These are phyloP conservation scores for Diplotaxis tenuifolia DNA, from an alignment of 345 rosid species.

Conservation along the genomic window DNA sequence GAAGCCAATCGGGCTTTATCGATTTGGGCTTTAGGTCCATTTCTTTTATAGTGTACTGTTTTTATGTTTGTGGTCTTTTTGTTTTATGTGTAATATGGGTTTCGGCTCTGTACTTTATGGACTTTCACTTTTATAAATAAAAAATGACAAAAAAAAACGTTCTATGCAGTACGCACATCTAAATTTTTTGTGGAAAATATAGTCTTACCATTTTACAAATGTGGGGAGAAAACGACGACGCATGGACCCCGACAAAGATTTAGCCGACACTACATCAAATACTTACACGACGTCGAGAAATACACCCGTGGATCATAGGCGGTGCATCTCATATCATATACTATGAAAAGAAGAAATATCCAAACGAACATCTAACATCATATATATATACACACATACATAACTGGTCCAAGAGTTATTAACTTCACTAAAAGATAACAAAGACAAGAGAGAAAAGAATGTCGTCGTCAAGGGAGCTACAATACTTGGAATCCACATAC, in stretches of 20 bases:
- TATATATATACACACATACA: background rate
- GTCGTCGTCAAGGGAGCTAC: constrained; percentile 39
- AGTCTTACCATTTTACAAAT: background rate
- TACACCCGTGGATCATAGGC: constrained; percentile 33
- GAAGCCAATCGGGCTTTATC: no score
- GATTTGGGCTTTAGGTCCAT: no score
- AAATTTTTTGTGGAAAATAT: background rate
- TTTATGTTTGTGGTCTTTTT: no score
- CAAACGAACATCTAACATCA: constrained; percentile 10
- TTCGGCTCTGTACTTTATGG: no score
- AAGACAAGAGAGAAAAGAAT: background rate
- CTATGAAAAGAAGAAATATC: constrained; percentile 33
- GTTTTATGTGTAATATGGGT: no score
- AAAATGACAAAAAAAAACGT: no score
- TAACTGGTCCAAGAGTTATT: background rate
- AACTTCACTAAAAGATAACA: background rate
- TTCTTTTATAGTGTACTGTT: no score
- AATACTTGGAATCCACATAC: constrained; percentile 36
- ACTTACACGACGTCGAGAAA: constrained; percentile 29
- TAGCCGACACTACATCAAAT: constrained; percentile 27
- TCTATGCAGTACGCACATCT: background rate
- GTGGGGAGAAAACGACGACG: constrained; percentile 6
- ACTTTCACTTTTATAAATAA: no score
- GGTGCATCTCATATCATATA: constrained; percentile 36
- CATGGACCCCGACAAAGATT: constrained; percentile 10